A percentile compares a stretch with the other conserved stretches of the same genome.
phyloP scores from a whole-genome alignment of 2,329 filamentous ascomycete genomes.

The Colletotrichum theobromicola region DNA sequence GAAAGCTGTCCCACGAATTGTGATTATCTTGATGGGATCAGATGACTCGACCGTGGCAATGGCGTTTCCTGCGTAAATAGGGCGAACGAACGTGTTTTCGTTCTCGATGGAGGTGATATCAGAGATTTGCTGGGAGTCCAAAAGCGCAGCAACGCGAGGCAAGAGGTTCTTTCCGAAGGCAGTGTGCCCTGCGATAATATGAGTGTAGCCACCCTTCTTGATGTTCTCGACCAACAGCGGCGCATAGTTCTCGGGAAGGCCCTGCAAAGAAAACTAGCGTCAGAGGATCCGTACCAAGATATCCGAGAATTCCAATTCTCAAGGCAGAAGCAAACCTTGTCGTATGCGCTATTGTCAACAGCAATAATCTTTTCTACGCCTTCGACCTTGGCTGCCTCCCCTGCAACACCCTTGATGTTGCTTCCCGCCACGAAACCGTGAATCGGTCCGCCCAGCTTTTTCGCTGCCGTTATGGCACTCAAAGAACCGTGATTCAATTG shows the following conservation, averaged over 20 bases:
- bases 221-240: slow-evolving; percentile 94
- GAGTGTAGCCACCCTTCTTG: slow-evolving; percentile 92
- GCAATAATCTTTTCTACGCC: slow-evolving; percentile 91
- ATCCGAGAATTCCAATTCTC: neutral
- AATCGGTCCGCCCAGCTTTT: slow-evolving; percentile 83
- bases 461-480: slow-evolving; percentile 83
- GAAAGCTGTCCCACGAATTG: slow-evolving; percentile 93
- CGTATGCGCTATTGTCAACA: slow-evolving; percentile 88
- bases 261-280: slow-evolving; percentile 51
- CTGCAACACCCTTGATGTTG: slow-evolving; percentile 76
- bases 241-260: slow-evolving; percentile 93
- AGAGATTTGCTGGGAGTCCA: slow-evolving; percentile 92
- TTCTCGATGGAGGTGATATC: slow-evolving; percentile 87
- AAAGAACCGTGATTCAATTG: slow-evolving; percentile 84
- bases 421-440: slow-evolving; percentile 88
- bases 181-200: slow-evolving; percentile 88
- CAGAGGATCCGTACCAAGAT: neutral
- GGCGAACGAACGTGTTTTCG: slow-evolving; percentile 93
- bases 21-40: slow-evolving; percentile 86
- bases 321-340: slow-evolving; percentile 66
- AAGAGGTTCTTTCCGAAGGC: slow-evolving; percentile 96
- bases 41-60: slow-evolving; percentile 94
- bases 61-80: slow-evolving; percentile 97
- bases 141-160: slow-evolving; percentile 86
- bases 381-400: slow-evolving; percentile 85